A percentile compares a stretch with the other conserved stretches of the same genome.
These are phyloP conservation scores for Lepiota subincarnata DNA, from an alignment of 768 basidiomycete species.

Conservation along the genomic window DNA sequence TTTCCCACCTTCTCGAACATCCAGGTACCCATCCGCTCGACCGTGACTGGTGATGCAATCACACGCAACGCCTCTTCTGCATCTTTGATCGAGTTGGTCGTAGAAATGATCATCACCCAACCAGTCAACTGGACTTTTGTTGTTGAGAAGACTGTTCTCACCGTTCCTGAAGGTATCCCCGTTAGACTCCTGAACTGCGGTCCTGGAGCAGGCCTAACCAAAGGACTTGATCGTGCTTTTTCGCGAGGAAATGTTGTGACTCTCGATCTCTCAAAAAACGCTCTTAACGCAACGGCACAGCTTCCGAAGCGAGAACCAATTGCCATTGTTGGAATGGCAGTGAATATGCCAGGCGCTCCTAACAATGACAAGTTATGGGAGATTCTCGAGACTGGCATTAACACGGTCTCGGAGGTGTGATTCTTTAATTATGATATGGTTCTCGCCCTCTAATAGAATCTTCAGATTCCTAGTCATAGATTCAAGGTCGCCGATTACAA, in stretches of 20 bases:
- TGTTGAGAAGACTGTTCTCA: conserved; percentile 23
- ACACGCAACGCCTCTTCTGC: conserved; percentile 14
- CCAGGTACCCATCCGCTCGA: conserved; percentile 44
- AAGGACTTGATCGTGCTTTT: conserved; percentile 33
- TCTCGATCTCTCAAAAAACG: conserved; percentile 24
- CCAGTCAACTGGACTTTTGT: conserved; percentile 53
- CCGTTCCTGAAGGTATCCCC: conserved; percentile 17
- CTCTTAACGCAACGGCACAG: neutral
- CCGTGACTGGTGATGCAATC: conserved; percentile 36
- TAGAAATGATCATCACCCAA: conserved; percentile 46
- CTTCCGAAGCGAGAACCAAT: conserved; percentile 37
- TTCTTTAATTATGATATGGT: neutral
- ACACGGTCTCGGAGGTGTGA: conserved; percentile 53
- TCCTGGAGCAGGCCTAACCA: conserved; percentile 37
- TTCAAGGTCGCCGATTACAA: conserved; percentile 45
- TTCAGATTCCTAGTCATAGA: conserved; percentile 57
- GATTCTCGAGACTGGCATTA: conserved; percentile 49
- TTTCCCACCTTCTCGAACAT: conserved; percentile 50
- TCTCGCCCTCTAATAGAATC: conserved; percentile 2
- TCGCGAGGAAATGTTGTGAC: conserved; percentile 15
- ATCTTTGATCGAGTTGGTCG: conserved; percentile 38
- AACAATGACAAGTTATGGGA: conserved; percentile 51
- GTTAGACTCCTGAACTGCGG: conserved; percentile 48
- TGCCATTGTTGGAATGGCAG: conserved; percentile 71
- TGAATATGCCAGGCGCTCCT: conserved; percentile 52